phyloP scores from a whole-genome alignment of 169 alveolate species.

The Plasmodium reichenowi region DNA sequence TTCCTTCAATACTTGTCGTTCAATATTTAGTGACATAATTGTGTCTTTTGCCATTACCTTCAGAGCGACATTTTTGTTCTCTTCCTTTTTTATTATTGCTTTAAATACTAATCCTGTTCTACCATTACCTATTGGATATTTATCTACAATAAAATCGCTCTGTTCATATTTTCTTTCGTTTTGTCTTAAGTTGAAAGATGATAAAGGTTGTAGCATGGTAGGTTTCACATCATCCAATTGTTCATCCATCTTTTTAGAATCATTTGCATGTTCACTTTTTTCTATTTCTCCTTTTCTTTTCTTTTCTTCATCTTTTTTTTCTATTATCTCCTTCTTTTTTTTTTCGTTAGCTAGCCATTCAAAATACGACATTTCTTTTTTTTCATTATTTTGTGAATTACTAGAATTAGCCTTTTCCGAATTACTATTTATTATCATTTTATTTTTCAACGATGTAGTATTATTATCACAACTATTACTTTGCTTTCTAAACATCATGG shows the following conservation, averaged over 20 bases:
- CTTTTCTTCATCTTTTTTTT: too few relatives aligned
- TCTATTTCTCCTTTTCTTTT: not conserved
- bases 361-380: conserved; percentile 64
- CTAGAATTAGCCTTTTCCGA: conserved; percentile 3
- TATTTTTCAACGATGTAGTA: conserved; percentile 3
- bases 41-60: conserved; percentile 75
- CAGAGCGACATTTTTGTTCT: conserved; percentile 46
- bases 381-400: conserved; percentile 9
- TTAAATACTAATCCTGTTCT: conserved; percentile 71
- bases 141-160: conserved; percentile 61
- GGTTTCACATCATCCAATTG: conserved; percentile 4
- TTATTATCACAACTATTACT: conserved; percentile 25
- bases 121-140: conserved; percentile 74
- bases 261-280: not conserved
- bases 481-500: not conserved
- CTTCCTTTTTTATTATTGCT: conserved; percentile 73
- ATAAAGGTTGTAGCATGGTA: conserved; percentile 48
- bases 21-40: conserved; percentile 38
- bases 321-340: conserved; percentile 12
- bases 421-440: not conserved
- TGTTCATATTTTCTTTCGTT: conserved; percentile 56
- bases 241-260: conserved; percentile 12
- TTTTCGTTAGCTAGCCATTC: conserved; percentile 70
- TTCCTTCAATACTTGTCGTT: conserved; percentile 90
- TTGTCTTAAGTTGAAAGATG: conserved; percentile 55